Conservation (phyloP, 2,329 filamentous ascomycete genomes). For the Phaeoacremonium minimum region DNA sequence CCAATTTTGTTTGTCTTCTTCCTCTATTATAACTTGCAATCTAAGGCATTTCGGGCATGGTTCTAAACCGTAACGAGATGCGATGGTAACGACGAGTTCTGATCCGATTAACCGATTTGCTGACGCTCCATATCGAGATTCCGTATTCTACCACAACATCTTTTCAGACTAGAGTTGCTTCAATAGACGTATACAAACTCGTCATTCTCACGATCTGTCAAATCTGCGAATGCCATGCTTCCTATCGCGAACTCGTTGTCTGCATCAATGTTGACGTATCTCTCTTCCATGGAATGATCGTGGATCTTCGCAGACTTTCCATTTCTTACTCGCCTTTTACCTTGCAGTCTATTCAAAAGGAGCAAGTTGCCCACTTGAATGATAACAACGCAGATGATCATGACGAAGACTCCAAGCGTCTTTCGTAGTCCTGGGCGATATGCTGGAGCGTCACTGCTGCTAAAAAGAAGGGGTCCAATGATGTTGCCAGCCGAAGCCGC, state of each 20-base stretch:
- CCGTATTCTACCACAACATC: too few relatives aligned
- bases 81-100: too few relatives aligned
- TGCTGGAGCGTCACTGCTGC: conserved; percentile 47
- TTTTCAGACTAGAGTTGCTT: too few relatives aligned
- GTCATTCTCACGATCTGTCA: conserved; percentile 63
- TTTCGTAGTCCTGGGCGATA: conserved; percentile 55
- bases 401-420: conserved; percentile 50
- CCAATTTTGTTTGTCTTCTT: too few relatives aligned
- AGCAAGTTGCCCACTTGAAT: conserved; percentile 52
- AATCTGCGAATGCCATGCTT: conserved; percentile 45
- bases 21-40: too few relatives aligned
- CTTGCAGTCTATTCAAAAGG: conserved; percentile 53
- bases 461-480: conserved; percentile 61
- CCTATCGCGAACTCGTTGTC: too few relatives aligned
- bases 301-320: conserved; percentile 57
- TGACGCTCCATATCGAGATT: too few relatives aligned
- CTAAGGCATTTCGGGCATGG: too few relatives aligned
- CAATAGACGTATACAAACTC: too few relatives aligned
- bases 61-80: too few relatives aligned
- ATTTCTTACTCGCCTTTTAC: conserved; percentile 47
- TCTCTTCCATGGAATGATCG: conserved; percentile 56
- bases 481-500: conserved; percentile 62
- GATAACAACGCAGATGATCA: conserved; percentile 45
- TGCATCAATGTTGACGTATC: conserved; percentile 34
- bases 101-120: too few relatives aligned